Evolutionary conservation across 768 basidiomycete species (phyloP).

Genomic region (Psilocybe azurescens): DNA sequence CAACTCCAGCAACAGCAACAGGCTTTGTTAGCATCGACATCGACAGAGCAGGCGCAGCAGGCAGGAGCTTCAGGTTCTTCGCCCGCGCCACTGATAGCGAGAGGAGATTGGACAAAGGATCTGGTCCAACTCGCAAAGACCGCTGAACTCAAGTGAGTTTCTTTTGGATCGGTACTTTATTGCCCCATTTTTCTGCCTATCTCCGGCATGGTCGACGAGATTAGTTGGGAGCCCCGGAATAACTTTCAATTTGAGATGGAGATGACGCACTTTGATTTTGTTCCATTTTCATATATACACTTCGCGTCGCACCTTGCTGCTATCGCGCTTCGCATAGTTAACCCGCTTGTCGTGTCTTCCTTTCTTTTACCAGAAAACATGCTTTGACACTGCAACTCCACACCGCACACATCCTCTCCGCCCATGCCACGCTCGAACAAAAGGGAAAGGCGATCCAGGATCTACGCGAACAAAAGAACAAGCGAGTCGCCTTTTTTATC

Average conservation of each 20-base stretch:
- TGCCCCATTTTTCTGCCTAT: too few relatives aligned
- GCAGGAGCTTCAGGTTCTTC: conserved; percentile 12
- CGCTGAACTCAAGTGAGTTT: conserved; percentile 83
- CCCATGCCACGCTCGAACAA: conserved; percentile 79
- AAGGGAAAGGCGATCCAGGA: conserved; percentile 83
- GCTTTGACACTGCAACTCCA: conserved; percentile 84
- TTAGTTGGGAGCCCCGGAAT: too few relatives aligned
- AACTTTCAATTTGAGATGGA: too few relatives aligned
- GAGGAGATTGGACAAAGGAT: conserved; percentile 88
- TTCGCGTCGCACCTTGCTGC: background rate
- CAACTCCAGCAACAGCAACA: conserved; percentile 21
- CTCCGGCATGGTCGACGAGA: too few relatives aligned
- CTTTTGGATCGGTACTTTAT: background rate
- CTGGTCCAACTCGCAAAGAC: conserved; percentile 87
- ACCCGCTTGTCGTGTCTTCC: background rate
- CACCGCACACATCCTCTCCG: conserved; percentile 86
- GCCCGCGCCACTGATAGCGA: conserved; percentile 64
- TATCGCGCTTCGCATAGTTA: background rate
- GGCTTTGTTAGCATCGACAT: conserved; percentile 6
- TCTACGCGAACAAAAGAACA: conserved; percentile 83
- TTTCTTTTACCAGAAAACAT: conserved; percentile 62
- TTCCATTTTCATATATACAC: background rate
- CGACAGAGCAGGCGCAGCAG: conserved; percentile 21
- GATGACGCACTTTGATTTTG: too few relatives aligned
- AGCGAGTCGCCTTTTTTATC: conserved; percentile 46